Conservation (phyloP, 805 yeast species). For the Yarrowia divulgata region DNA sequence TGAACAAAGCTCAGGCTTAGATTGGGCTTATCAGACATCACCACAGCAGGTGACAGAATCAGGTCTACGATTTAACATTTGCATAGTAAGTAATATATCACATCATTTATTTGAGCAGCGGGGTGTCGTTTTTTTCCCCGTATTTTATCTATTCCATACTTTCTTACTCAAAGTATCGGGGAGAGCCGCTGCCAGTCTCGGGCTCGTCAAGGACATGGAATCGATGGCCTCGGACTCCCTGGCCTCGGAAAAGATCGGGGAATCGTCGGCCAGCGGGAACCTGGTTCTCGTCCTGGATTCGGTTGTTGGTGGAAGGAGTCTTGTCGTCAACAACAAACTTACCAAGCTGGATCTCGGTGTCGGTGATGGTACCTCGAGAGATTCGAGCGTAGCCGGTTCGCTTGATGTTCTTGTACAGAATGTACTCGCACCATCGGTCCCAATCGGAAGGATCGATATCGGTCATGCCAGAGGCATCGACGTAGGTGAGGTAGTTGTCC, state of each 20-base stretch:
- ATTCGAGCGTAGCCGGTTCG: slow-evolving; percentile 95
- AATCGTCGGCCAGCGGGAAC: slow-evolving; percentile 71
- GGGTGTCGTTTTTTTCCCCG: not conserved
- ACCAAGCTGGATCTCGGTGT: slow-evolving; percentile 95
- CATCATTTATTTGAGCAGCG: slow-evolving; percentile 10
- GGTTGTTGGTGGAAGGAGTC: slow-evolving; percentile 62
- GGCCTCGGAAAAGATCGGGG: slow-evolving; percentile 82
- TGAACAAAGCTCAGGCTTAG: no score
- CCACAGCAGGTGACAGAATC: no score
- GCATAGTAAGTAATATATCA: not conserved
- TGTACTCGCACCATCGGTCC: slow-evolving; percentile 99
- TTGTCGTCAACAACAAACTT: slow-evolving; percentile 70
- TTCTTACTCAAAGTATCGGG: slow-evolving; percentile 37
- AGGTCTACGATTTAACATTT: no score
- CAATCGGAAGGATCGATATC: slow-evolving; percentile 93
- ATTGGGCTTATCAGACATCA: no score
- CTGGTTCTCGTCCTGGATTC: slow-evolving; percentile 58
- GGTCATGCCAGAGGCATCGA: slow-evolving; percentile 81
- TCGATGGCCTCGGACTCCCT: slow-evolving; percentile 91
- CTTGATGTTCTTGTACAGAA: slow-evolving; percentile 82
- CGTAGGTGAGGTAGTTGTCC: slow-evolving; percentile 93
- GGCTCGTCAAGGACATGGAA: slow-evolving; percentile 97
- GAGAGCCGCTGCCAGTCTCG: slow-evolving; percentile 60
- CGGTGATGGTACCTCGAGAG: slow-evolving; percentile 91
- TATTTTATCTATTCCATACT: slow-evolving; percentile 3